Evolutionary conservation across 257 asterid genomes (phyloP).

Genomic region (Scutellaria galericulata): DNA sequence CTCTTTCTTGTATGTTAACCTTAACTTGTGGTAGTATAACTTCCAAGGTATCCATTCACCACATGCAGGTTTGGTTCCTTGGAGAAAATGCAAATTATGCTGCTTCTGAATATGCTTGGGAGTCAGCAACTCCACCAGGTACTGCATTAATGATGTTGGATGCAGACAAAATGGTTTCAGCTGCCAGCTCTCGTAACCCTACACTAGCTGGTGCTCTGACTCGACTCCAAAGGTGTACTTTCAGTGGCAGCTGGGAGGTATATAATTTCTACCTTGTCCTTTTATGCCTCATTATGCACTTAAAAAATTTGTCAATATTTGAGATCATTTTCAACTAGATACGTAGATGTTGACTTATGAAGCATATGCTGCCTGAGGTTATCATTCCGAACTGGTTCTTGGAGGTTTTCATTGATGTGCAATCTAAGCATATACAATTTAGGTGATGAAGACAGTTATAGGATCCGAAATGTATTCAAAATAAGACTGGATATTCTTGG

Average conservation of each 20-base stretch:
- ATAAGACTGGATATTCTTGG: background rate
- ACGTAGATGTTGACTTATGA: slow-evolving; percentile 10
- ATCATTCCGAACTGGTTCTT: slow-evolving; percentile 16
- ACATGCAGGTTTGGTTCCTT: slow-evolving; percentile 83
- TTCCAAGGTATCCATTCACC: slow-evolving; percentile 19
- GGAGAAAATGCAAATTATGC: slow-evolving; percentile 97
- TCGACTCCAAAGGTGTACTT: slow-evolving; percentile 89
- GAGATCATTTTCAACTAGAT: slow-evolving; percentile 18
- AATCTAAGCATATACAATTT: background rate
- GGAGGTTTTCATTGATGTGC: slow-evolving; percentile 3
- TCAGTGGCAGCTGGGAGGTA: slow-evolving; percentile 97
- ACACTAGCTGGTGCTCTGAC: slow-evolving; percentile 90
- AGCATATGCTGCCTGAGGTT: slow-evolving; percentile 13
- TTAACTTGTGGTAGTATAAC: background rate
- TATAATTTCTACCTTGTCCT: slow-evolving; percentile 15
- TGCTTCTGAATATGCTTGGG: slow-evolving; percentile 96
- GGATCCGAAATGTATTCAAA: background rate
- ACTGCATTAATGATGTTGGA: slow-evolving; percentile 95
- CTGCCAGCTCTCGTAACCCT: slow-evolving; percentile 97
- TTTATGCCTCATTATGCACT: background rate
- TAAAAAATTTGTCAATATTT: background rate
- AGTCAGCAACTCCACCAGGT: slow-evolving; percentile 94
- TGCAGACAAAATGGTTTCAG: slow-evolving; percentile 95
- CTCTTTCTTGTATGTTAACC: slow-evolving; percentile 24
- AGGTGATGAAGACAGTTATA: background rate